Evolutionary conservation across 352 stramenopile species (phyloP), one percentile per base, ranked within the genome.

Genomic region (Globisporangium megalacanthum): DNA sequence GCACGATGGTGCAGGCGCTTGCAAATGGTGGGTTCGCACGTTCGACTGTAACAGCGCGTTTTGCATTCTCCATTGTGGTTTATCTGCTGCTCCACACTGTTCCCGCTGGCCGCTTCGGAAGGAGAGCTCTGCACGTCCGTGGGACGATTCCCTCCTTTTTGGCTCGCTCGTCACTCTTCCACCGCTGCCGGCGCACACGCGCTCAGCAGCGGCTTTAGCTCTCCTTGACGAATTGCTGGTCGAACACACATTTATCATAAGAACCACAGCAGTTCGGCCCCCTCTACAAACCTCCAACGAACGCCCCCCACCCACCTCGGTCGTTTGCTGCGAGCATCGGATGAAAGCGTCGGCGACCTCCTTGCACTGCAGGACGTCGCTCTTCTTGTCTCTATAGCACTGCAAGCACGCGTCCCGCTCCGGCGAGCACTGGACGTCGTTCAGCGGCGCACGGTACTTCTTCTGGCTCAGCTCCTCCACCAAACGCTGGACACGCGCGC

Each of bases 311-410:
- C 74, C 22, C 49, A 89, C 76, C 70, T 88, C 83, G n/a, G 84
- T 92, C 48, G 83, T 85, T 69, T 87, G 68, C 59, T 89, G 79
- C 42, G 82, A 79, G 66, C 84, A 94, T 37, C 73, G 82, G 49
- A 89, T 70, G 52, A 94, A 94, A 56, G 84, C 84, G 56, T 94
- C 84, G 48, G 84, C 81, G 58, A 94, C 78, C 69, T 94, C 76
- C 74, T 89, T 89, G 75, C 84, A 94, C 63, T 84, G 71, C 54
- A 94, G 78, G 45, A 94, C 61, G 68, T 92, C 69, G 60, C 69
- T 80, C 62, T 83, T 69, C 64, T 88, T 79, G 74, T 90, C 79
- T 77, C 74, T 79, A 86, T 94, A 94, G 70, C 84, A 94, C 66
- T 92, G 70, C 71, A 94, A 77, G 54, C 80, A 92, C 54, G 80